These are phyloP conservation scores for Parmelia sp. DNA, from an alignment of 495 filamentous ascomycete species.

Conservation along the genomic window DNA sequence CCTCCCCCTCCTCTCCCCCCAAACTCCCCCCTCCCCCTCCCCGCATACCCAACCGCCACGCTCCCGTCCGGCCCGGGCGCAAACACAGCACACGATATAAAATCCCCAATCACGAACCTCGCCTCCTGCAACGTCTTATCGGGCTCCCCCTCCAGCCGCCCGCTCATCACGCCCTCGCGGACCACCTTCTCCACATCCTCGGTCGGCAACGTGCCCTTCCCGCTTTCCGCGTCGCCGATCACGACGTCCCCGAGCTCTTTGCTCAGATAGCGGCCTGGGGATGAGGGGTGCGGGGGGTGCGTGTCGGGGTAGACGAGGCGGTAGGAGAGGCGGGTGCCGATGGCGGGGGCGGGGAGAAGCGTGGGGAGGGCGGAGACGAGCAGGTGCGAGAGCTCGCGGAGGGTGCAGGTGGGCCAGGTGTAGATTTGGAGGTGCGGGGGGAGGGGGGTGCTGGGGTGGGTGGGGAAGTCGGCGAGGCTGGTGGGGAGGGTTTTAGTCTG, in stretches of 20 bases:
- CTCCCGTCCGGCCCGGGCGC: slow-evolving; percentile 67
- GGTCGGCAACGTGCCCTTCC: background rate
- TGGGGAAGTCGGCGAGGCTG: slow-evolving; percentile 62
- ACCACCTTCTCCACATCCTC: slow-evolving; percentile 25
- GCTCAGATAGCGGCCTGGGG: slow-evolving; percentile 56
- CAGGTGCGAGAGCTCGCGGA: slow-evolving; percentile 75
- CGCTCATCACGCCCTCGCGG: slow-evolving; percentile 26
- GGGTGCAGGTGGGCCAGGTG: slow-evolving; percentile 79
- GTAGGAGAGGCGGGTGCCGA: slow-evolving; percentile 79
- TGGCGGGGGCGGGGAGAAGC: slow-evolving; percentile 64
- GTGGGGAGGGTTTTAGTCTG: slow-evolving; percentile 14
- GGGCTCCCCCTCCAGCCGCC: slow-evolving; percentile 48
- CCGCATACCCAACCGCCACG: slow-evolving; percentile 48
- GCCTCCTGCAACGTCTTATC: slow-evolving; percentile 68
- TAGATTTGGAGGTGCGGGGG: slow-evolving; percentile 74
- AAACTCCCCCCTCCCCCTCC: slow-evolving; percentile 25
- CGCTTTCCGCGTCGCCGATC: slow-evolving; percentile 46
- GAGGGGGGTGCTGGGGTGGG: slow-evolving; percentile 41
- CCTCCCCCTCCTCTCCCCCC: slow-evolving; percentile 33
- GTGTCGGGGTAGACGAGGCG: slow-evolving; percentile 83
- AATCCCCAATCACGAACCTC: slow-evolving; percentile 84
- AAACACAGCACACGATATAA: slow-evolving; percentile 71
- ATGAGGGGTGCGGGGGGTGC: slow-evolving; percentile 41
- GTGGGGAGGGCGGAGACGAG: slow-evolving; percentile 58
- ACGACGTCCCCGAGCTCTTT: slow-evolving; percentile 82